Percentiles rank a stretch among this genome's conserved stretches.
Evolutionary conservation across 805 yeast species (phyloP).

Genomic region (Kregervanrija delftensis): DNA sequence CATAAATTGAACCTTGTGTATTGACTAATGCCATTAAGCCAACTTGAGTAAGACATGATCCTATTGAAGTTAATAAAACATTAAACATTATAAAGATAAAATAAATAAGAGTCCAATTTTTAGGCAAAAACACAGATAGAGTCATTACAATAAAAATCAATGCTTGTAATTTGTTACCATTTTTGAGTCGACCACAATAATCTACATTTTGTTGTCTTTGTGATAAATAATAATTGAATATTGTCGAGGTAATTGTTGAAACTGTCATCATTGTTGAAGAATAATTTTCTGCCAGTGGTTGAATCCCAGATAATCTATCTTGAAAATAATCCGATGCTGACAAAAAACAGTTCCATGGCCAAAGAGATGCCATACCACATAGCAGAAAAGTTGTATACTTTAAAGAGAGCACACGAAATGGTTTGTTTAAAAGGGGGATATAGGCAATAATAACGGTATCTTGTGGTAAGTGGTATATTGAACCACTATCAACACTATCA

Average conservation of each 20-base stretch:
- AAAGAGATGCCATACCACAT: slow-evolving; percentile 72
- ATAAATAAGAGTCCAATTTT: slow-evolving; percentile 30
- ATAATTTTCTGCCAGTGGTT: slow-evolving; percentile 49
- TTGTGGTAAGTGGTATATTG: too few species aligned
- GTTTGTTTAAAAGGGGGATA: too few species aligned
- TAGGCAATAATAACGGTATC: too few species aligned
- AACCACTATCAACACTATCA: too few species aligned
- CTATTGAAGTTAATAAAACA: slow-evolving; percentile 61
- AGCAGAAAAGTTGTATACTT: slow-evolving; percentile 54
- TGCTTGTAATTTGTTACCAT: slow-evolving; percentile 56
- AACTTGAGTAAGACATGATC: slow-evolving; percentile 80
- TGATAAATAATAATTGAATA: slow-evolving; percentile 55
- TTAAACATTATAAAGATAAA: slow-evolving; percentile 52
- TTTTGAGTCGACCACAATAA: slow-evolving; percentile 47
- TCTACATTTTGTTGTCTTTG: slow-evolving; percentile 56
- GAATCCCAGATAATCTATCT: slow-evolving; percentile 46
- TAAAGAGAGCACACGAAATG: slow-evolving; percentile 6
- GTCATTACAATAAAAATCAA: slow-evolving; percentile 54
- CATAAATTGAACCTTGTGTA: slow-evolving; percentile 64
- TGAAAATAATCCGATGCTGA: slow-evolving; percentile 80
- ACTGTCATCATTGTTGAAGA: slow-evolving; percentile 86
- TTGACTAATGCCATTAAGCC: slow-evolving; percentile 86
- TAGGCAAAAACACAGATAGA: slow-evolving; percentile 33
- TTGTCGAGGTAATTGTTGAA: slow-evolving; percentile 62
- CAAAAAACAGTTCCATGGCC: slow-evolving; percentile 96